Evolutionary conservation across 177 flowering plant genomes (phyloP).

Genomic region (Tripterygium wilfordii): DNA sequence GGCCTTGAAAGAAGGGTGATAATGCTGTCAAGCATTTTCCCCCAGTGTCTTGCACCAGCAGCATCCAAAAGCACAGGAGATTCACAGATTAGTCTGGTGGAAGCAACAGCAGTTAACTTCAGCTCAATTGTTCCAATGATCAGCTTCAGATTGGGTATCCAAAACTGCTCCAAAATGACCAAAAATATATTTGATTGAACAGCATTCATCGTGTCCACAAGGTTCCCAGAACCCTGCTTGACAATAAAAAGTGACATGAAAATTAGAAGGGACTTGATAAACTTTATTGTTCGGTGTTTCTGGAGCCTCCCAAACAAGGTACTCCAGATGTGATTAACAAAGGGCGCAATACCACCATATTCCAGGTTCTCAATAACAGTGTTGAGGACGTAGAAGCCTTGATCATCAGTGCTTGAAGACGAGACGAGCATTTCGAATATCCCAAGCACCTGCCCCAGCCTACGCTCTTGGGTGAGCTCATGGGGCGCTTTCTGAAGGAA

Average conservation of each 20-base stretch:
- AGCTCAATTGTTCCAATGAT: slow-evolving; percentile 71
- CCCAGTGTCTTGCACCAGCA: slow-evolving; percentile 58
- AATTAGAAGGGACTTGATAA: slow-evolving; percentile 65
- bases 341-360: slow-evolving; percentile 56
- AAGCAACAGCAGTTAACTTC: slow-evolving; percentile 80
- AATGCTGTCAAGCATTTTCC: slow-evolving; percentile 79
- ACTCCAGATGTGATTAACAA: slow-evolving; percentile 56
- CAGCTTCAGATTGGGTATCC: slow-evolving; percentile 81
- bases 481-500: slow-evolving; percentile 82
- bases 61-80: slow-evolving; percentile 57
- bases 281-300: slow-evolving; percentile 44
- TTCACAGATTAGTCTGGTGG: slow-evolving; percentile 80
- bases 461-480: slow-evolving; percentile 65
- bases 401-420: slow-evolving; percentile 61
- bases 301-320: slow-evolving; percentile 56
- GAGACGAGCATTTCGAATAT: slow-evolving; percentile 66
- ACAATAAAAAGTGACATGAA: slow-evolving; percentile 90
- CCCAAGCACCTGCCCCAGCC: slow-evolving; percentile 64
- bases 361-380: slow-evolving; percentile 78
- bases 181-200: slow-evolving; percentile 60
- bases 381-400: slow-evolving; percentile 91
- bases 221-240: slow-evolving; percentile 63
- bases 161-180: slow-evolving; percentile 63
- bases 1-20: slow-evolving; percentile 83
- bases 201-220: slow-evolving; percentile 61